Evolutionary conservation across 768 basidiomycete species (phyloP), one percentile per base, ranked within the genome.

Genomic region (Leccinum subgranulosum): DNA sequence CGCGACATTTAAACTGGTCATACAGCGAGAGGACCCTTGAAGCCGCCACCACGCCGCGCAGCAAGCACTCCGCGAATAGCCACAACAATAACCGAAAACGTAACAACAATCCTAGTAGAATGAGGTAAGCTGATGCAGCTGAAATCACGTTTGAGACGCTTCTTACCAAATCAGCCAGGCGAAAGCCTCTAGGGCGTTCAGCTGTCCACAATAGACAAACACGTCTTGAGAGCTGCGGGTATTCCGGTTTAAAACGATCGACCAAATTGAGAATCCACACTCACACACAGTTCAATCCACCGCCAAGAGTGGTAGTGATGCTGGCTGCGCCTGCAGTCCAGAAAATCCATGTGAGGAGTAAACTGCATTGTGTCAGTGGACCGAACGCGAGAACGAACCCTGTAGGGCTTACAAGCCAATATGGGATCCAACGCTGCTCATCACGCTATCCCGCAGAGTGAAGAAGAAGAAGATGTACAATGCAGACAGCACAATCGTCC

Each of bases 261-360:
- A 34, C n/a, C n/a, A 25, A 8, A 15, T 27, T 10, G 31, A 15
- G 17, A 34, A 45, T 33, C n/a, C 31, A 48, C 36, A 64, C 82
- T 54, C 66, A 84, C 85, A 61, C 66, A 84, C 90, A 92, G 66
- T 89, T 84, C 55, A 88, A 67, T 10, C 86, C 83, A 14, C 90
- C 90, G 12, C 85, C 84, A 29, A 90, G 75, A 25, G 79, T 71
- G 19, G 81, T 73, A 1, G 90, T 91, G 48, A 92, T 79, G 2
- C 86, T 79, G 1, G 88, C 85, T 1, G 88, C 88, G 2, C 80
- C 88, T 0, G 89, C 84, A 3, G 83, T 77, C 90, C 90, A 93
- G 58, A 90, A 77, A 36, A 92, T 77, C 88, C 89, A 92, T 1
- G 88, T 89, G 19, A 92, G 14, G 50, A 77, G 56, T 50, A 91